Evolutionary conservation across 176 grass and related monocot genomes (phyloP).

Genomic region (Poa pratensis): DNA sequence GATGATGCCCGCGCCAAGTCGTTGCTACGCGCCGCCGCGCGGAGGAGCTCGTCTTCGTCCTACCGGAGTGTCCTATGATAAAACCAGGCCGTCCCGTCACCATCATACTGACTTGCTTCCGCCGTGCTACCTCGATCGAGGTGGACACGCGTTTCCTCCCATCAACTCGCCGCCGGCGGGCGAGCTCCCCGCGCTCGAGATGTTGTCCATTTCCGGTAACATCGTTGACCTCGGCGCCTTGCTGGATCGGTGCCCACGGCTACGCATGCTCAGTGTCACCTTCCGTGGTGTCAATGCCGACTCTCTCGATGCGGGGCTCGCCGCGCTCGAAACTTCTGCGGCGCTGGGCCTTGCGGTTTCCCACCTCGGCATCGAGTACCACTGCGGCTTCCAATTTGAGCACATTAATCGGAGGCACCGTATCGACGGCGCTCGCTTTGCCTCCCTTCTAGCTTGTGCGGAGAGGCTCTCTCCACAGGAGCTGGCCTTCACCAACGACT

Average conservation of each 20-base stretch:
- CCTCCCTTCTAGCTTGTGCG: no score
- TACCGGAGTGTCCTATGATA: accelerated
- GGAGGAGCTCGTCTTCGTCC: background rate
- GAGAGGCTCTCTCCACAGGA: no score
- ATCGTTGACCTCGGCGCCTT: background rate
- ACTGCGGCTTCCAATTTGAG: no score
- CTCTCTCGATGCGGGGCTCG: background rate
- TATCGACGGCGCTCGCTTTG: background rate
- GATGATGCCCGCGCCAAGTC: background rate
- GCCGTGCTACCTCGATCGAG: background rate
- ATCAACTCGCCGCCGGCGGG: background rate
- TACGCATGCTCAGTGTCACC: background rate
- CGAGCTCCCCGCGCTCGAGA: background rate
- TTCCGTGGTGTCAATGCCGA: background rate
- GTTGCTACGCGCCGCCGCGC: background rate
- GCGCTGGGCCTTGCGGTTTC: background rate
- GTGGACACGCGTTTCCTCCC: background rate
- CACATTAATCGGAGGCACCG: background rate
- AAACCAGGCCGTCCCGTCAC: background rate
- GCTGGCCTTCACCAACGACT: no score
- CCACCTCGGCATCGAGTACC: background rate
- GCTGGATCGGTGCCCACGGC: background rate
- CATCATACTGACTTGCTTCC: background rate
- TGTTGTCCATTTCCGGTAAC: background rate
- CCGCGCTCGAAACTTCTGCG: background rate